These are phyloP conservation scores for Bathelium albidoporum DNA, from an alignment of 495 filamentous ascomycete genomes.

Conservation along the genomic window DNA sequence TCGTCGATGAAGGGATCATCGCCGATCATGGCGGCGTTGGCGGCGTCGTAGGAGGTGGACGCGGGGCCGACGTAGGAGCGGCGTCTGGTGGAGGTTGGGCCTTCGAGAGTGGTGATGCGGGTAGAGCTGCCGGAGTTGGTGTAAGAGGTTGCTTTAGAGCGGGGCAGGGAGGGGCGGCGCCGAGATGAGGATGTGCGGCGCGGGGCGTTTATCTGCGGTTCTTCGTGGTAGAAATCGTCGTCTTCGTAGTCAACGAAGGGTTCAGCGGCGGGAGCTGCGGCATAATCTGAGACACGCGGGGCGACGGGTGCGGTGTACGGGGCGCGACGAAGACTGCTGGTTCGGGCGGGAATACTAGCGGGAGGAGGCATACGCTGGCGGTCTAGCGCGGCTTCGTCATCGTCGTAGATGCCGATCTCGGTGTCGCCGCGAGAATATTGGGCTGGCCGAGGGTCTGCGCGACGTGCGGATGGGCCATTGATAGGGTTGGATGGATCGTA, in stretches of 20 bases:
- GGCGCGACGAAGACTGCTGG: neutral
- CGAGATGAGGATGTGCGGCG: neutral
- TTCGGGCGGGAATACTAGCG: neutral
- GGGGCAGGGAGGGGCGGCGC: neutral
- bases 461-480: neutral
- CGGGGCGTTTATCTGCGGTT: neutral
- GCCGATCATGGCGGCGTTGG: neutral
- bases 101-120: constrained; percentile 3
- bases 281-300: too few species aligned
- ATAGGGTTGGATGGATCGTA: neutral
- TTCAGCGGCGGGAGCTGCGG: neutral
- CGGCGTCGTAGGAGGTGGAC: neutral
- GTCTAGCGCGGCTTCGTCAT: neutral
- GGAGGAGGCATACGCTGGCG: neutral
- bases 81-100: neutral
- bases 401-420: neutral
- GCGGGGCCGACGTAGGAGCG: neutral
- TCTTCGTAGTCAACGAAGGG: neutral
- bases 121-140: neutral
- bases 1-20: neutral
- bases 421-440: neutral
- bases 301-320: neutral
- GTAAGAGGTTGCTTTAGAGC: neutral
- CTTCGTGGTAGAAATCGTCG: neutral
- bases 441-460: neutral